Conservation (phyloP, 345 rosid species). For the Gossypium australe region DNA sequence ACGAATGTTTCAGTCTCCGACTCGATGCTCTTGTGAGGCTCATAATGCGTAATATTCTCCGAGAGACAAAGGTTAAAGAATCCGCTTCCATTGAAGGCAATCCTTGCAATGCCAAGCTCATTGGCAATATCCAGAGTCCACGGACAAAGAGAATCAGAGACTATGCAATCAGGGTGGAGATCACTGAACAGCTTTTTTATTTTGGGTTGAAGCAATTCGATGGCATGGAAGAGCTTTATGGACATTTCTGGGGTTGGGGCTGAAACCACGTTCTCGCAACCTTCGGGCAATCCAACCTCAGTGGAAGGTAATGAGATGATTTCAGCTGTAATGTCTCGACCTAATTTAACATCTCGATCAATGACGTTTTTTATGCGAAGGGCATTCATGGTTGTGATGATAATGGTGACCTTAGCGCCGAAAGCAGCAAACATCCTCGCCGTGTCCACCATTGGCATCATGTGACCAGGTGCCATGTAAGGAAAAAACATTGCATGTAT, state of each 20-base stretch:
- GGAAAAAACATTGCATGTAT: constrained; percentile 39
- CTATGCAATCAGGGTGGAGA: constrained; percentile 24
- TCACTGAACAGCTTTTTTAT: constrained; percentile 18
- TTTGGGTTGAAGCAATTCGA: constrained; percentile 12
- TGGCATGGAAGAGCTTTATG: constrained; percentile 9
- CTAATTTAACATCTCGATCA: constrained; percentile 17
- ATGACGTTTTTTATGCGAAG: constrained; percentile 13
- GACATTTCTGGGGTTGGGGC: constrained; percentile 7
- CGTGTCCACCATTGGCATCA: constrained; percentile 39
- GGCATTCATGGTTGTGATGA: constrained; percentile 28
- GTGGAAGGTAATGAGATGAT: constrained; percentile 2
- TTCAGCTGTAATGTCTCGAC: constrained; percentile 17
- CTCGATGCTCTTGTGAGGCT: constrained; percentile 14
- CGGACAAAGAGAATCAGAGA: constrained; percentile 25
- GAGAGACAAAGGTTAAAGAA: constrained; percentile 31
- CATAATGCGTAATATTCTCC: not conserved
- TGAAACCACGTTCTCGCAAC: constrained; percentile 6
- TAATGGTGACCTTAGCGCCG: constrained; percentile 26
- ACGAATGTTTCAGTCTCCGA: constrained; percentile 24
- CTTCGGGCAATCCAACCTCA: constrained; percentile 8
- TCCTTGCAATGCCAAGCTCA: constrained; percentile 26
- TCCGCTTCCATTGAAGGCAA: constrained; percentile 34
- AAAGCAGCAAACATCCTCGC: constrained; percentile 27
- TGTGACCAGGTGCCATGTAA: constrained; percentile 44
- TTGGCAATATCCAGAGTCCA: constrained; percentile 21